Percentiles rank a stretch among this genome's conserved stretches.
Conservation (phyloP, 345 rosid genomes). For the Hibiscus trionum region DNA sequence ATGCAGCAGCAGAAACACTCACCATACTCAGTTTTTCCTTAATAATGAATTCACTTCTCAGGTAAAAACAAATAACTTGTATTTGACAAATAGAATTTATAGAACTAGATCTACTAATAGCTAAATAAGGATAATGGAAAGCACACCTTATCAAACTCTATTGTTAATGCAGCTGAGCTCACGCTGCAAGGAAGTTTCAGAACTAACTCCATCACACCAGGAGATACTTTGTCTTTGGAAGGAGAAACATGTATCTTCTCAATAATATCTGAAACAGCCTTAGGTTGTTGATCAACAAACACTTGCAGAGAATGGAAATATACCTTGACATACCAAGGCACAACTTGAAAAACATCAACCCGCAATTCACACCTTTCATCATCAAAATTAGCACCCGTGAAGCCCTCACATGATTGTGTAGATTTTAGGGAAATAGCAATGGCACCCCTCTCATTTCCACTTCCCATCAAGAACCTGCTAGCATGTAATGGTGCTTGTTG, state of each 20-base stretch:
- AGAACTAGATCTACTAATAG: neutral
- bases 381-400: conserved; percentile 13
- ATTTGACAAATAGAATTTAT: neutral
- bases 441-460: conserved; percentile 96
- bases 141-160: conserved; percentile 91
- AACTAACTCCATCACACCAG: conserved; percentile 87
- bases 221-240: conserved; percentile 82
- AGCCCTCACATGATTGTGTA: conserved; percentile 27
- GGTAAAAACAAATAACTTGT: neutral
- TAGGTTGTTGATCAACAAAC: conserved; percentile 59
- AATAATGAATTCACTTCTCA: neutral
- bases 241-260: conserved; percentile 74
- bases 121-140: conserved; percentile 1
- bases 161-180: conserved; percentile 64
- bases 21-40: neutral
- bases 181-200: conserved; percentile 67
- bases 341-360: conserved; percentile 79
- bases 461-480: conserved; percentile 90
- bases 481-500: conserved; percentile 66
- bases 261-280: conserved; percentile 38
- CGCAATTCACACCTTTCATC: conserved; percentile 40
- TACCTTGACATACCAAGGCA: conserved; percentile 93
- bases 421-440: conserved; percentile 78
- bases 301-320: conserved; percentile 70
- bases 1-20: neutral